Percentiles rank a stretch among this genome's conserved stretches.
These are phyloP conservation scores for Nicotiana rustica DNA, from an alignment of 305 asterid species.

Conservation along the genomic window DNA sequence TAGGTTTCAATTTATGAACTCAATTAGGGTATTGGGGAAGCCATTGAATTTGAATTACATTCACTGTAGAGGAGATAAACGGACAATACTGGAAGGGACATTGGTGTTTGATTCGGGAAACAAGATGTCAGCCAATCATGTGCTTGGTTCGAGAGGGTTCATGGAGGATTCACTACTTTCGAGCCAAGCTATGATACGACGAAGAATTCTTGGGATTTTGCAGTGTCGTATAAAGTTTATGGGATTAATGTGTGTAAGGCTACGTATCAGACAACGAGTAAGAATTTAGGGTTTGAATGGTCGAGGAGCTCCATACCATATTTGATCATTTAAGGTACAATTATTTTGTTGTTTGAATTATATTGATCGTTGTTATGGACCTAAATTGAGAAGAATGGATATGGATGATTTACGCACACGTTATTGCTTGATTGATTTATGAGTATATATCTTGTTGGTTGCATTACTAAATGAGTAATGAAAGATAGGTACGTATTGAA, in stretches of 20 bases:
- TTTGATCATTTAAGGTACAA: constrained; percentile 81
- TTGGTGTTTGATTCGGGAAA: constrained; percentile 74
- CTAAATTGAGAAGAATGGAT: constrained; percentile 24
- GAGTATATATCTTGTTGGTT: background rate
- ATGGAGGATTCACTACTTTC: constrained; percentile 70
- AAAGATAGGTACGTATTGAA: background rate
- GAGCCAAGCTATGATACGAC: constrained; percentile 83
- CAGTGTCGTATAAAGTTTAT: constrained; percentile 63
- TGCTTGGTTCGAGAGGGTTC: constrained; percentile 67
- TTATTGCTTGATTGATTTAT: background rate
- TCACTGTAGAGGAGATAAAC: constrained; percentile 62
- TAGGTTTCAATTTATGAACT: constrained; percentile 84
- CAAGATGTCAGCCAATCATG: constrained; percentile 86
- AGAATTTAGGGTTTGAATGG: constrained; percentile 89
- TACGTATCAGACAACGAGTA: constrained; percentile 70
- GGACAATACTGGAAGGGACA: constrained; percentile 76
- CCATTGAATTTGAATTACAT: constrained; percentile 85
- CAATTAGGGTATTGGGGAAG: constrained; percentile 66
- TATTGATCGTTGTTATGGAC: constrained; percentile 29
- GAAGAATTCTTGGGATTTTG: constrained; percentile 81
- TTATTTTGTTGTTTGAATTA: background rate
- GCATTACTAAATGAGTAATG: background rate
- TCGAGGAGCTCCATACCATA: constrained; percentile 58
- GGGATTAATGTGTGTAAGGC: constrained; percentile 70
- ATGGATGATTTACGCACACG: background rate